These are phyloP conservation scores for Pichia terricola DNA, from an alignment of 1,139 yeast genomes.

Conservation along the genomic window DNA sequence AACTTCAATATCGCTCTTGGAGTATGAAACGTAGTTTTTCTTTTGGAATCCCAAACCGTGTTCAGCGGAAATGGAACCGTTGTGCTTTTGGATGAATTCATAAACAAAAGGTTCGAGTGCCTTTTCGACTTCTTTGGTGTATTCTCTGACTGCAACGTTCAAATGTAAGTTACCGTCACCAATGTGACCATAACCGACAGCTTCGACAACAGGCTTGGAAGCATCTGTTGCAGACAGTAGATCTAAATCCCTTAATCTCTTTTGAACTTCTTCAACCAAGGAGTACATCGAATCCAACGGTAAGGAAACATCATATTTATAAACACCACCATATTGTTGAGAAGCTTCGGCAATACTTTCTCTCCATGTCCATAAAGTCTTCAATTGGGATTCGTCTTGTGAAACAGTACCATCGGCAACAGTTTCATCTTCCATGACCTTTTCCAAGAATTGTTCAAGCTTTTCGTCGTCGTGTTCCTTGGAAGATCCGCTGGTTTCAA, in stretches of 20 bases:
- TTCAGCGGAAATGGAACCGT: conserved; percentile 92
- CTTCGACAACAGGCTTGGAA: conserved; percentile 65
- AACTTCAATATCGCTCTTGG: conserved; percentile 65
- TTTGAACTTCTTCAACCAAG: conserved; percentile 65
- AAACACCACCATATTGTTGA: conserved; percentile 82
- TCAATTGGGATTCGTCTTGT: conserved; percentile 82
- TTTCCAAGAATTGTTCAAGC: conserved; percentile 70
- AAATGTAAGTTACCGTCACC: conserved; percentile 95
- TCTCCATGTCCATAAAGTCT: conserved; percentile 88
- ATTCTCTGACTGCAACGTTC: conserved; percentile 82
- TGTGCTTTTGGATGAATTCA: conserved; percentile 66
- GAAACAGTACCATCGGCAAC: conserved; percentile 92
- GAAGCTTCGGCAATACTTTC: conserved; percentile 88
- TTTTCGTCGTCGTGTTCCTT: conserved; percentile 77
- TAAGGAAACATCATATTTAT: conserved; percentile 89
- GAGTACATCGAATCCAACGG: conserved; percentile 75
- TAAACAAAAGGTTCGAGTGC: conserved; percentile 87
- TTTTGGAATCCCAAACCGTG: conserved; percentile 97
- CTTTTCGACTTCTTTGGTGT: conserved; percentile 65
- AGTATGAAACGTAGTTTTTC: conserved; percentile 76
- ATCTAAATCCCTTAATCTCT: conserved; percentile 43
- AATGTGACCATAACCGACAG: conserved; percentile 91
- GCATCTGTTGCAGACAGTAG: conserved; percentile 58
- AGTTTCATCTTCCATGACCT: conserved; percentile 72
- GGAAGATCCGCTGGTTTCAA: conserved; percentile 91